These are phyloP conservation scores for Ceratobasidium sp. DNA, from an alignment of 1,284 basidiomycete species.

Conservation along the genomic window DNA sequence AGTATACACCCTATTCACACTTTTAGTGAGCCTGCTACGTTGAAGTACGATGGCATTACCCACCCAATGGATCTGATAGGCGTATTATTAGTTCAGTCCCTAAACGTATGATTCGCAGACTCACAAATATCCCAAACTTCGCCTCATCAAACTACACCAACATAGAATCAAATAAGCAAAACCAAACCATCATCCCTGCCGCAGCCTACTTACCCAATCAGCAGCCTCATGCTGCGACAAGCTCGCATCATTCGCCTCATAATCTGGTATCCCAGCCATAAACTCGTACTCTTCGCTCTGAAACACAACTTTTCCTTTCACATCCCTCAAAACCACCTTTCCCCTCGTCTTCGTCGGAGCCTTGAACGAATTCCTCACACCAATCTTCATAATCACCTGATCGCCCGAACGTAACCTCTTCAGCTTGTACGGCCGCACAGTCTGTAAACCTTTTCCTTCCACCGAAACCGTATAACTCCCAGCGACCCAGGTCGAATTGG, in stretches of 20 bases:
- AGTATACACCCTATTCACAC: conserved; percentile 71
- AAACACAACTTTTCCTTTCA: background rate
- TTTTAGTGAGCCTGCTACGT: conserved; percentile 51
- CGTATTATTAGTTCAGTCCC: background rate
- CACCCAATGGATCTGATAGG: conserved; percentile 11
- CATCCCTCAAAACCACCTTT: conserved; percentile 20
- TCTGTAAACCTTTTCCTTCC: conserved; percentile 14
- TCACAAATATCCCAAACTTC: conserved; percentile 68
- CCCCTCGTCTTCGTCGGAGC: conserved; percentile 34
- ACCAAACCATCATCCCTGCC: too few relatives aligned
- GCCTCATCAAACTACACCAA: conserved; percentile 62
- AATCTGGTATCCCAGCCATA: conserved; percentile 55
- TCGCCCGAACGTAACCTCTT: conserved; percentile 20
- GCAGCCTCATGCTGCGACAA: conserved; percentile 66
- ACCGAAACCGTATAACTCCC: conserved; percentile 16
- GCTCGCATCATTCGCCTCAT: conserved; percentile 38
- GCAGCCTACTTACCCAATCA: conserved; percentile 60
- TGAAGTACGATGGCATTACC: background rate
- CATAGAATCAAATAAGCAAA: background rate
- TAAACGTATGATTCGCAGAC: conserved; percentile 49
- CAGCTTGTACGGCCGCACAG: conserved; percentile 2
- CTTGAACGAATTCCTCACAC: conserved; percentile 1
- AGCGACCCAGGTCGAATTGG: conserved; percentile 5
- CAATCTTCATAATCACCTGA: conserved; percentile 2
- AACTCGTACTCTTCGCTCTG: conserved; percentile 31